Base-by-base conservation (phyloP, 106 monocot genomes). In the Platanthera guangdongensis region DNA sequence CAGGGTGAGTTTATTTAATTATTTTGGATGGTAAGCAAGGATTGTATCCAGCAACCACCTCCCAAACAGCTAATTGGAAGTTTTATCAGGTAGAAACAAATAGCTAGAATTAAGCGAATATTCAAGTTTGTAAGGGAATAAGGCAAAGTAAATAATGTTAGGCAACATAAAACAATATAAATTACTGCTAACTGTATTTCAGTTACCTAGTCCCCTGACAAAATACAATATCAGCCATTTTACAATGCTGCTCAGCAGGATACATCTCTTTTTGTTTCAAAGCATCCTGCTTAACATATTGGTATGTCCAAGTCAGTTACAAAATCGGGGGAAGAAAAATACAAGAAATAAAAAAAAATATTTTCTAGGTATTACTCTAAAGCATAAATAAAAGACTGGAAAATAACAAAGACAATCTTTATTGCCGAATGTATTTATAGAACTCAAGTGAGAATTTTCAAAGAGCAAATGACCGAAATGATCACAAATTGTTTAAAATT, bases 201-300 rank as follows among this genome's bases (percentile, higher is more conserved):
- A 4, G 32, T 80, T 97, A 99, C 99, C 99, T 99, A 72, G 94
- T 99, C 50, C 99, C 99, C 75, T 94, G 81, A 83, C 99, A 99
- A 74, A 99, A 71, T 13, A 99, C 86, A 59, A 99, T 39, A 81
- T 99, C 99, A 73, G 99, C 94, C 59, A 59, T 78, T 80, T 81
- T 89, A 71, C 99, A 99, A 25, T 99, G 94, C 74, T 90, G 85
- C 80, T 89, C 87, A 71, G 99, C 94, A 85, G 81, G 75, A 84
- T 90, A 81, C 94, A 99, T 99, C 82, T 99, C 99, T 78, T 94
- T 90, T 8, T 47, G 79, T 18, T 89, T 94, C 69, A 99, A 87
- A 78, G 94, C 99, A 94, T 99, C 99, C 99, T 99, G 85, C 81
- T 82, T 78, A 45, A 6, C 51, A 51, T 51, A 8, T 19, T 51